Base-by-base conservation (phyloP, 2,329 filamentous ascomycete species). In the Clonostachys rhizophaga region DNA sequence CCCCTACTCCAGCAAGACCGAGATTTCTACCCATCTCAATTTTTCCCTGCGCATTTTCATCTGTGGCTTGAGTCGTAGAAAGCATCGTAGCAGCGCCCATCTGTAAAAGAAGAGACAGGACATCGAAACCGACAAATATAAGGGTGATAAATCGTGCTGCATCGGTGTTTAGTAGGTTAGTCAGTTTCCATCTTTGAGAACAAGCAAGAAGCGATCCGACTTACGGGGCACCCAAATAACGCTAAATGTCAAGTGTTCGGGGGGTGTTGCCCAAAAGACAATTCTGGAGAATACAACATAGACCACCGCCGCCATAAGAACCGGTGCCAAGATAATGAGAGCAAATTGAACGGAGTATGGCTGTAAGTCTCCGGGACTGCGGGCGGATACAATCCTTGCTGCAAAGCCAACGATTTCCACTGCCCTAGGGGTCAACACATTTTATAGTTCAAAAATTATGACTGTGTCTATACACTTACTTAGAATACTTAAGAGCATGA, bases 61-160 rank as follows among this genome's bases (percentile, higher is more conserved):
- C 60, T 3, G 56, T 64, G 2, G 57, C 44, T 30, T 63, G 50
- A 1, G 67, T 65, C 5, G 63, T 58, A 0, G 71, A 63, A 11
- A 76, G 62, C 44, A 68, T 64, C 36, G 74, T 56, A 1, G 66
- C 65, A 5, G 67, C 69, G 18, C 60, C 50, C 5, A 71, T 54
- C 44, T 71, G 68, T 2, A 71, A 56, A 4, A 70, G 42, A 4
- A 71, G 59, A 1, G 68, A 60, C n/a, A 69, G 34, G 10, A 70
- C 49, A 44, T 71, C 67, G 44, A 62, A 70, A 11, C 61, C 61
- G 11, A 70, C 68, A 36, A 71, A 71, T n/a, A 71, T 61, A 5
- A 58, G 64, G 1, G 69, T 70, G 55, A 58, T 4, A 55, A 46
- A 14, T n/a, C 36, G 36, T n/a, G 36, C 36, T 18, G 24, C 9